Evolutionary conservation across 1,284 basidiomycete genomes (phyloP).

Genomic region (Ceratobasidium sp.): DNA sequence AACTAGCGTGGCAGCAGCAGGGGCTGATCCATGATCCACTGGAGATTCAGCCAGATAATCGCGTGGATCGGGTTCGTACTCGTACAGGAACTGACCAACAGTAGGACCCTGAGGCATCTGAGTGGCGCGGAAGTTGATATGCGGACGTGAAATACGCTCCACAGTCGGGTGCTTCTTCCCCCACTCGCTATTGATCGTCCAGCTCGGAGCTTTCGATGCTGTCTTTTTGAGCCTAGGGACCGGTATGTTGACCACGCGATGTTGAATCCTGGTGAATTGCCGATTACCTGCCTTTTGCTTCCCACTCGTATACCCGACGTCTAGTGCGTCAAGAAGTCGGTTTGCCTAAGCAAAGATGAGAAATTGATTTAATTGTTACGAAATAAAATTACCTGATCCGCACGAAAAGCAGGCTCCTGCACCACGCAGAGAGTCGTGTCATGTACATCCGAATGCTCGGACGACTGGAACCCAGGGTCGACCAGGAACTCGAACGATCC

Average conservation of each 20-base stretch:
- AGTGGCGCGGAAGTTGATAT: background rate
- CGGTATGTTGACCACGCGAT: background rate
- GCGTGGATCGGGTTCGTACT: too few species aligned
- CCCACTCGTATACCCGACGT: background rate
- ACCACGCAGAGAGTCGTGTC: background rate
- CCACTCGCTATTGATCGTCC: background rate
- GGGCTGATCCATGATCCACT: too few species aligned
- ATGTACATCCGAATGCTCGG: conserved; percentile 4
- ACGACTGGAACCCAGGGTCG: background rate
- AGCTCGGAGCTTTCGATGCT: background rate
- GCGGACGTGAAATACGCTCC: background rate
- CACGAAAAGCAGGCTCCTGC: background rate
- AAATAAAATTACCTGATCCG: background rate
- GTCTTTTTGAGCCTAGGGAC: background rate
- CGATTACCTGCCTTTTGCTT: background rate
- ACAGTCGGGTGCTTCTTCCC: background rate
- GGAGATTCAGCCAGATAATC: too few species aligned
- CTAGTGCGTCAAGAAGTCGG: background rate
- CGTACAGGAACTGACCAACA: too few species aligned
- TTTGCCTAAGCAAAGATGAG: background rate
- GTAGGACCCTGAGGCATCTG: background rate
- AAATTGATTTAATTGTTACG: background rate
- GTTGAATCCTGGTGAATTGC: background rate
- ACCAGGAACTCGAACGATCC: background rate
- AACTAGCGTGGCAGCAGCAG: too few species aligned